These are phyloP conservation scores for Yamadazyma triangularis DNA, from an alignment of 1,139 yeast genomes.

Conservation along the genomic window DNA sequence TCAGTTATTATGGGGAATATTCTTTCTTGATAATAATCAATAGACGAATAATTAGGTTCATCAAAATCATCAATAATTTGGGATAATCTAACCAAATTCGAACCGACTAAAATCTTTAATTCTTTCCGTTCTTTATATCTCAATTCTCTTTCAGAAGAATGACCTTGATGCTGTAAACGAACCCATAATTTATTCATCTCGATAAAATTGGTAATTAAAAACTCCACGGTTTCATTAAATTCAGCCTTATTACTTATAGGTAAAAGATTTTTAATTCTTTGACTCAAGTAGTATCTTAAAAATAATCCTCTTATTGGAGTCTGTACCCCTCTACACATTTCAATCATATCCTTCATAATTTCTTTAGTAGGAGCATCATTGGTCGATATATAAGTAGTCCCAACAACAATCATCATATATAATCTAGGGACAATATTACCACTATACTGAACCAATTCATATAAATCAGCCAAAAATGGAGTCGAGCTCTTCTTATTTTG, in stretches of 20 bases:
- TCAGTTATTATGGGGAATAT: slow-evolving; percentile 81
- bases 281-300: slow-evolving; percentile 82
- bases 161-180: slow-evolving; percentile 92
- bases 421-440: slow-evolving; percentile 90
- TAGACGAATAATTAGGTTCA: slow-evolving; percentile 28
- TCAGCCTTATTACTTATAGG: slow-evolving; percentile 46
- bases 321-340: slow-evolving; percentile 98
- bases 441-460: slow-evolving; percentile 92
- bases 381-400: slow-evolving; percentile 79
- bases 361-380: slow-evolving; percentile 80
- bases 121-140: slow-evolving; percentile 81
- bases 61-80: slow-evolving; percentile 72
- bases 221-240: slow-evolving; percentile 62
- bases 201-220: slow-evolving; percentile 79
- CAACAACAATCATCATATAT: slow-evolving; percentile 93
- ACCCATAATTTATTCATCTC: slow-evolving; percentile 99
- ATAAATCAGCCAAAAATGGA: slow-evolving; percentile 83
- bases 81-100: slow-evolving; percentile 82
- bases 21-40: slow-evolving; percentile 51
- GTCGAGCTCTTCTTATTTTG: slow-evolving; percentile 21
- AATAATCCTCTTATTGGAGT: slow-evolving; percentile 90
- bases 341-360: slow-evolving; percentile 93
- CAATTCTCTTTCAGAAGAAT: slow-evolving; percentile 72
- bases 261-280: slow-evolving; percentile 70
- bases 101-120: slow-evolving; percentile 86